Evolutionary conservation across 176 grass and related monocot genomes (phyloP).

Genomic region (Oryza punctata): DNA sequence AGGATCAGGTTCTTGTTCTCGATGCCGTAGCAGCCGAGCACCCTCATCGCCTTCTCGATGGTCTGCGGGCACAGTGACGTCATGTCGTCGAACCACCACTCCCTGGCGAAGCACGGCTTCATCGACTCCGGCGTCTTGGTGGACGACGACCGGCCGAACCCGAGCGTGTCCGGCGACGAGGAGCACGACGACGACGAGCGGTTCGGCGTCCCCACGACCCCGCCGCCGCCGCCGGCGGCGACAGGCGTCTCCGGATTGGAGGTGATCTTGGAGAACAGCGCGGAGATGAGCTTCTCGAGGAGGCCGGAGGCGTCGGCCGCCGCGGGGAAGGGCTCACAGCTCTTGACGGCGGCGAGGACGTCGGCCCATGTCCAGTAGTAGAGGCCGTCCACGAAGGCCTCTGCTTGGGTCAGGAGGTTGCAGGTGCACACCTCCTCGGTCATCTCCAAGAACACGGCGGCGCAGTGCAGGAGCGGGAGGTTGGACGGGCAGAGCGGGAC

Average conservation of each 20-base stretch:
- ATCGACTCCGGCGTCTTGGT: constrained; percentile 68
- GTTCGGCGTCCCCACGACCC: constrained; percentile 33
- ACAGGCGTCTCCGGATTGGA: constrained; percentile 45
- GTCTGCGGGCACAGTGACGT: constrained; percentile 56
- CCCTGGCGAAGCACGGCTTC: constrained; percentile 53
- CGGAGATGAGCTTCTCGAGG: constrained; percentile 59
- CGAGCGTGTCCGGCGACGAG: constrained; percentile 65
- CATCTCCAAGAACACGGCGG: constrained; percentile 80
- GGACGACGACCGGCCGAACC: constrained; percentile 53
- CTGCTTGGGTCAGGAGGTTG: constrained; percentile 68
- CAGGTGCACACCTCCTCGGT: constrained; percentile 70
- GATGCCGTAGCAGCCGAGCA: constrained; percentile 69
- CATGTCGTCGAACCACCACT: constrained; percentile 97
- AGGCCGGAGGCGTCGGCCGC: constrained; percentile 49
- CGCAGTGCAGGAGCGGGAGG: constrained; percentile 63
- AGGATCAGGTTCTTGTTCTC: constrained; percentile 86
- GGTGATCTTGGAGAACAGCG: constrained; percentile 73
- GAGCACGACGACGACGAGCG: constrained; percentile 67
- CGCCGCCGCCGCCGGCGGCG: too few species aligned
- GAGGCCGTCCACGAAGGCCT: constrained; percentile 71
- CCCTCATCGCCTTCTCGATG: constrained; percentile 69
- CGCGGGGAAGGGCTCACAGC: constrained; percentile 56
- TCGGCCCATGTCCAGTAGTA: constrained; percentile 82
- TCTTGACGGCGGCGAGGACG: constrained; percentile 58
- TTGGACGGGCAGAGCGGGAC: constrained; percentile 62